These are phyloP conservation scores for Phialemoniopsis sp. DNA, from an alignment of 2,329 filamentous ascomycete genomes.

Conservation along the genomic window DNA sequence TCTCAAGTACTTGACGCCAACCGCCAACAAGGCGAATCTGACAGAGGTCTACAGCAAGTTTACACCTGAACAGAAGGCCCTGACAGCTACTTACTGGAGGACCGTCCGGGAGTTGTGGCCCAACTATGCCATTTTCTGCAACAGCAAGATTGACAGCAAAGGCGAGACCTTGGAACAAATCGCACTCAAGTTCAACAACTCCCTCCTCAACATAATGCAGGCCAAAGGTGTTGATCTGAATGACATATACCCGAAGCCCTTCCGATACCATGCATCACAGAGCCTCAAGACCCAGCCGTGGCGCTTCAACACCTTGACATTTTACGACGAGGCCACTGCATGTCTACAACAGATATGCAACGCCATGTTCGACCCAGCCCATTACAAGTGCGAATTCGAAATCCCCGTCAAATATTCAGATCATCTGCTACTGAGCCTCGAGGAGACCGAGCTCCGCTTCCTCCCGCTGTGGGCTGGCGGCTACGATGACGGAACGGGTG, in stretches of 20 bases:
- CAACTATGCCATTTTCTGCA: not conserved
- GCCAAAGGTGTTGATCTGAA: too few species aligned
- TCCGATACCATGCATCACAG: too few species aligned
- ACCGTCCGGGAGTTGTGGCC: conserved; percentile 6
- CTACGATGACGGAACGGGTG: conserved; percentile 44
- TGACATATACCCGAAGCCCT: too few species aligned
- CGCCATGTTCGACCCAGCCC: not conserved
- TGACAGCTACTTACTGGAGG: conserved; percentile 31
- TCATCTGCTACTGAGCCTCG: conserved; percentile 48
- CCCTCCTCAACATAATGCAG: conserved; percentile 11
- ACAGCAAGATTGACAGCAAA: too few species aligned
- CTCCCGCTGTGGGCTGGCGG: conserved; percentile 64
- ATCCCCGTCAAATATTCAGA: conserved; percentile 28
- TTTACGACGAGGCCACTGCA: too few species aligned
- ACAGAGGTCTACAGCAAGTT: conserved; percentile 6
- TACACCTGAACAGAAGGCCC: conserved; percentile 20
- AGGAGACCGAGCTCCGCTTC: conserved; percentile 54
- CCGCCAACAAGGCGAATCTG: not conserved
- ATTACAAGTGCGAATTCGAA: conserved; percentile 17
- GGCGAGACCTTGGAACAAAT: too few species aligned
- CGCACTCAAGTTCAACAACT: conserved; percentile 33
- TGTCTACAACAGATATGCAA: not conserved
- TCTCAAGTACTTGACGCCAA: too few species aligned
- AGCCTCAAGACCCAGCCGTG: too few species aligned
- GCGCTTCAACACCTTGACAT: too few species aligned